phyloP scores from a whole-genome alignment of 2,329 filamentous ascomycete genomes.

The Paraconiothyrium sp. region DNA sequence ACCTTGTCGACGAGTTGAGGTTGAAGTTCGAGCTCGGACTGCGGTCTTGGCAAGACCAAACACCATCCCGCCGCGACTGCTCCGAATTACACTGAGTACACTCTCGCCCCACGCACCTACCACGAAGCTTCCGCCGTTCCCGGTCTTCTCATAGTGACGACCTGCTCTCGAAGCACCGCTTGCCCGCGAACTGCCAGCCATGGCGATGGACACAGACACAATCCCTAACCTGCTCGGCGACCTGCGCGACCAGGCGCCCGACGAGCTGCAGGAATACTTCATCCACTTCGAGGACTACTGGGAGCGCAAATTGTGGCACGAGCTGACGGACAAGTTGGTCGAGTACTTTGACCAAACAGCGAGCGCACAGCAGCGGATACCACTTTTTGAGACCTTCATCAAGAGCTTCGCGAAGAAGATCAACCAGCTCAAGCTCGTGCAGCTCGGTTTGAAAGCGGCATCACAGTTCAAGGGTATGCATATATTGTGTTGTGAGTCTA shows the following conservation, averaged over 20 bases:
- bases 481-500: no score
- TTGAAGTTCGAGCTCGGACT: slow-evolving; percentile 22
- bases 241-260: slow-evolving; percentile 86
- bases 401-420: slow-evolving; percentile 97
- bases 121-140: slow-evolving; percentile 11
- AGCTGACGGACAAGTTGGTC: slow-evolving; percentile 89
- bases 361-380: slow-evolving; percentile 84
- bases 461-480: slow-evolving; percentile 78
- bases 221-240: slow-evolving; percentile 93
- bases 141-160: not conserved
- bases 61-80: slow-evolving; percentile 21
- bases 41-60: slow-evolving; percentile 21
- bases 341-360: slow-evolving; percentile 85
- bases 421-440: slow-evolving; percentile 97
- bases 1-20: slow-evolving; percentile 24
- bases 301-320: slow-evolving; percentile 99
- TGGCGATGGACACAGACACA: slow-evolving; percentile 81
- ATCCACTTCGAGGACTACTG: slow-evolving; percentile 95
- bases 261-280: slow-evolving; percentile 87
- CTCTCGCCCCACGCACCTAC: slow-evolving; percentile 16
- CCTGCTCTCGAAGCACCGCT: not conserved
- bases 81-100: not conserved
- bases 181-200: slow-evolving; percentile 25
- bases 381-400: slow-evolving; percentile 94
- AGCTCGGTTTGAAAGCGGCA: slow-evolving; percentile 85